Conservation (phyloP, 148 eudicot species). For the Cornus suecica region DNA sequence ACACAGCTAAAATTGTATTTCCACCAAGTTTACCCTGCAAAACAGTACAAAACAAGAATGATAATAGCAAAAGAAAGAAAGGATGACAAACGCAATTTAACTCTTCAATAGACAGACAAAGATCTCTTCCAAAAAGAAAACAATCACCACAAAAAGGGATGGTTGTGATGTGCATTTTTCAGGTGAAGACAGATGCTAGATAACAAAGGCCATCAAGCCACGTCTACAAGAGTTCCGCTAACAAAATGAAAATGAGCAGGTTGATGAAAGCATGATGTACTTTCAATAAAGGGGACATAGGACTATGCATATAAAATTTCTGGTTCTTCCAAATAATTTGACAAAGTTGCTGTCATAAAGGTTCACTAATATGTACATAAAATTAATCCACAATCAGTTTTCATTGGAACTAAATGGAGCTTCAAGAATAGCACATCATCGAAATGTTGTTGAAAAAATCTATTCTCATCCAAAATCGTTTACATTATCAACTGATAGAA, state of each 20-base stretch:
- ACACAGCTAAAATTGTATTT: slow-evolving; percentile 91
- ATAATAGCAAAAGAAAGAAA: not conserved
- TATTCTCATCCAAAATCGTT: too few relatives aligned
- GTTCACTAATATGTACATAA: not conserved
- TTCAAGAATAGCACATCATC: too few relatives aligned
- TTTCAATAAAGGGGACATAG: not conserved
- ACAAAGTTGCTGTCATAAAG: not conserved
- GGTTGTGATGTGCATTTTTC: not conserved
- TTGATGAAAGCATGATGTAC: slow-evolving; percentile 4
- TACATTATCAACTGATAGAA: too few relatives aligned
- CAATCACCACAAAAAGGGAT: not conserved
- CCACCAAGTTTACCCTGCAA: slow-evolving; percentile 94
- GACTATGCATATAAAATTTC: not conserved
- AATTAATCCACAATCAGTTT: not conserved
- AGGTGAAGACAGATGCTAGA: not conserved
- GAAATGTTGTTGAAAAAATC: too few relatives aligned
- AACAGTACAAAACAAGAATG: slow-evolving; percentile 14
- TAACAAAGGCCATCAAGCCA: not conserved
- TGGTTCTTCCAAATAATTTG: not conserved
- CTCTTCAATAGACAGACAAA: not conserved
- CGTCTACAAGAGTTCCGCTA: not conserved
- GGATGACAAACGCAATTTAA: not conserved
- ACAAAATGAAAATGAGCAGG: slow-evolving; percentile 3
- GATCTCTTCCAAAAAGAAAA: not conserved
- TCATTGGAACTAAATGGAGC: not conserved